These are phyloP conservation scores for Solanum clarkiae DNA, from an alignment of 257 asterid genomes.

Conservation along the genomic window DNA sequence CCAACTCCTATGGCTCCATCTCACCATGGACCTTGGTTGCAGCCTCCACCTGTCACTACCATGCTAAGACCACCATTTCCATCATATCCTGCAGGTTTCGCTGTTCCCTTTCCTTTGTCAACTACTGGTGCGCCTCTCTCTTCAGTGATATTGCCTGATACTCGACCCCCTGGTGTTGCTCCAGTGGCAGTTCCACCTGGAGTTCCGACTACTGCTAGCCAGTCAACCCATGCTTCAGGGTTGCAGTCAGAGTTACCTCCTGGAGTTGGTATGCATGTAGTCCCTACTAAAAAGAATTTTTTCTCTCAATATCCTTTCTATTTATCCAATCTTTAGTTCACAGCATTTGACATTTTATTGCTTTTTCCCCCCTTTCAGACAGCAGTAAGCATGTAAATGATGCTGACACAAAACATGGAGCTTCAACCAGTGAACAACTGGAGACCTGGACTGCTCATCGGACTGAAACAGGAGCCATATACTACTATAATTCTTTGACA, in stretches of 20 bases:
- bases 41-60: slow-evolving; percentile 50
- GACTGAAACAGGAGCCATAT: slow-evolving; percentile 69
- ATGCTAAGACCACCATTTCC: slow-evolving; percentile 63
- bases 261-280: slow-evolving; percentile 44
- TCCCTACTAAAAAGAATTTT: slow-evolving; percentile 2
- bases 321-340: neutral
- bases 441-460: slow-evolving; percentile 92
- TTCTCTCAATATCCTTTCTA: neutral
- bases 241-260: slow-evolving; percentile 50
- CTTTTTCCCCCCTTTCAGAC: slow-evolving; percentile 18
- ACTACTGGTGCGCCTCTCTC: slow-evolving; percentile 29
- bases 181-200: slow-evolving; percentile 35
- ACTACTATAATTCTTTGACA: slow-evolving; percentile 81
- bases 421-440: slow-evolving; percentile 28
- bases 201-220: slow-evolving; percentile 28
- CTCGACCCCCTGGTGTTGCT: slow-evolving; percentile 81
- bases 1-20: slow-evolving; percentile 44
- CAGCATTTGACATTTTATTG: neutral
- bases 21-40: slow-evolving; percentile 75
- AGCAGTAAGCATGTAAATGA: slow-evolving; percentile 17
- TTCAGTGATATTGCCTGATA: slow-evolving; percentile 43
- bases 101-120: slow-evolving; percentile 48
- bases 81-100: slow-evolving; percentile 42
- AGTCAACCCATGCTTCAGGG: slow-evolving; percentile 22
- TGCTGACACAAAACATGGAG: slow-evolving; percentile 31